phyloP scores from a whole-genome alignment of 805 yeast species.

The Starmerella floricola region DNA sequence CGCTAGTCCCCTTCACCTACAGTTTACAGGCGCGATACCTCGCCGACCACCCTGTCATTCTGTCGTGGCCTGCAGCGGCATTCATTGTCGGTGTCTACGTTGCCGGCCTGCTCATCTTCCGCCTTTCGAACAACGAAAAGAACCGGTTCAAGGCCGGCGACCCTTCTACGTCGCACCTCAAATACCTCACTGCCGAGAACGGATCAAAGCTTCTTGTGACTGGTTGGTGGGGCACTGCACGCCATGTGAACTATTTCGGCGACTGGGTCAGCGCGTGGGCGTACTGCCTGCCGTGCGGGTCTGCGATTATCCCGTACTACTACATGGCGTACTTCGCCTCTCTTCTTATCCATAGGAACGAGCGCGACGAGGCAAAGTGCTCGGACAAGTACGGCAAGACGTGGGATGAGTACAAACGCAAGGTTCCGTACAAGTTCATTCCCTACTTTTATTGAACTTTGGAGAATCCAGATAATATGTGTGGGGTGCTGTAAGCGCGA shows the following conservation, averaged over 20 bases:
- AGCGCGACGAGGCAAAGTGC: constrained; percentile 86
- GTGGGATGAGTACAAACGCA: constrained; percentile 71
- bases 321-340: constrained; percentile 73
- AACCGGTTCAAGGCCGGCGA: constrained; percentile 71
- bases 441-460: constrained; percentile 62
- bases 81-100: constrained; percentile 40
- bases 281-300: constrained; percentile 88
- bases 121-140: constrained; percentile 73
- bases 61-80: constrained; percentile 35
- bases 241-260: constrained; percentile 90
- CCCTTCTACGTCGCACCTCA: constrained; percentile 46
- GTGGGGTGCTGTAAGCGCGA: too few species aligned
- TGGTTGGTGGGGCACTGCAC: constrained; percentile 94
- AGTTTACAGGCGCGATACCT: constrained; percentile 75
- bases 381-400: constrained; percentile 68
- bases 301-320: constrained; percentile 71
- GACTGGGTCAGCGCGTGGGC: constrained; percentile 87
- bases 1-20: constrained; percentile 86
- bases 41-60: constrained; percentile 45
- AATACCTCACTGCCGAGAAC: constrained; percentile 56
- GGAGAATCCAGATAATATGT: too few species aligned
- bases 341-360: constrained; percentile 75
- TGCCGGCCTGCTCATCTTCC: constrained; percentile 71
- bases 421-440: constrained; percentile 80
- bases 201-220: constrained; percentile 73